Evolutionary conservation across 306 rosid species (phyloP), one percentile per base, ranked within the genome.

Genomic region (Gastrolobium villosum): DNA sequence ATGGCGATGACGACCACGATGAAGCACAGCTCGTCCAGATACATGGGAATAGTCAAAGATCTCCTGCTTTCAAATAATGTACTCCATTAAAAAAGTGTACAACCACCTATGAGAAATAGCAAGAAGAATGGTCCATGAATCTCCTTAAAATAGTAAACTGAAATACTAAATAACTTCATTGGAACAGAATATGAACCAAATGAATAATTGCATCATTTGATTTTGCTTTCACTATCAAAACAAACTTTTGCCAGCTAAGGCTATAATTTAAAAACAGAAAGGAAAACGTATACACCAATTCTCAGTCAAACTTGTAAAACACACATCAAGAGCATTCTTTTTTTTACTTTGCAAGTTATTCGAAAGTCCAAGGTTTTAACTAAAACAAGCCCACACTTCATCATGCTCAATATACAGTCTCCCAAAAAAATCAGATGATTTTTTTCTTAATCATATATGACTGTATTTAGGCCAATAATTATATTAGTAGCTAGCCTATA

Each of bases 1-100:
- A 88, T 85, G 91, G 67, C 91, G 91, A 68, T 88, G 89, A 10
- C 91, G 91, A 53, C 91, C 91, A n/a, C 87, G 87, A 78, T 88
- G 91, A 80, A 88, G 89, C 52, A 88, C 86, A 74, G 89, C 91
- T 72, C 72, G 82, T 70, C 91, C 91, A 41, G 87, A 84, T 52
- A 66, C 80, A 83, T 88, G 91, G 63, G 76, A 70, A 78, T 85
- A 88, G 70, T 79, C 89, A 70, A 88, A 88, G 62, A 65, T 75
- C 84, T 88, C 91, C 91, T 88, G 88, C 73, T 77, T 90, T 75
- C 71, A 74, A 81, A 81, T 73, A 74, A 84, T 35, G 85, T 15
- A 82, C 74, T 64, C 59, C 89, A 78, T 87, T 52, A 90, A 75
- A 67, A 57, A 79, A 66, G 70, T 40, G 73, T 79, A 79, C 84